phyloP scores from a whole-genome alignment of 2,329 filamentous ascomycete genomes.

The Monascus ruber region DNA sequence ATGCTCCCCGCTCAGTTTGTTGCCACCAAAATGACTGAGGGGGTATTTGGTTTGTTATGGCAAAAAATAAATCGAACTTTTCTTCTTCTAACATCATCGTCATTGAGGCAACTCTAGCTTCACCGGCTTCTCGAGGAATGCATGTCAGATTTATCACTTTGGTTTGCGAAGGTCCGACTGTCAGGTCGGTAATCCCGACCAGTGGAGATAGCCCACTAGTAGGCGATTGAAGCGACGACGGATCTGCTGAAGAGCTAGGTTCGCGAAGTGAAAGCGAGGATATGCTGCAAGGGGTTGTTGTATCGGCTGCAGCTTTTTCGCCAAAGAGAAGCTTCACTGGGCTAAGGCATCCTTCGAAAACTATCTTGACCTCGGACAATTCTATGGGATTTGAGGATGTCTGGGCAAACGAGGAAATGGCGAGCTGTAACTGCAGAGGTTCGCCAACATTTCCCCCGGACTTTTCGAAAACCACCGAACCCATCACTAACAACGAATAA shows the following conservation, averaged over 20 bases:
- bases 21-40: conserved; percentile 33
- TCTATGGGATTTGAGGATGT: conserved; percentile 34
- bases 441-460: conserved; percentile 50
- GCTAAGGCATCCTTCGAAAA: conserved; percentile 42
- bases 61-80: conserved; percentile 56
- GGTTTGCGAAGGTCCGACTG: conserved; percentile 54
- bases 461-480: conserved; percentile 43
- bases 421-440: conserved; percentile 44
- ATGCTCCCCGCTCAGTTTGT: conserved; percentile 21
- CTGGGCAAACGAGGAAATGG: conserved; percentile 39
- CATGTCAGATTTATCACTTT: conserved; percentile 61
- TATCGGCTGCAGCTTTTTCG: conserved; percentile 13
- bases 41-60: conserved; percentile 36
- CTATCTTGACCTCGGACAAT: conserved; percentile 38
- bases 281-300: conserved; percentile 15
- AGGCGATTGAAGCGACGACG: conserved; percentile 19
- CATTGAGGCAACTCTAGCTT: conserved; percentile 55
- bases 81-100: conserved; percentile 53
- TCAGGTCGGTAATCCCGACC: conserved; percentile 51
- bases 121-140: conserved; percentile 70
- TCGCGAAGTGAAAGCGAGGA: conserved; percentile 24
- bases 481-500: conserved; percentile 28
- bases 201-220: conserved; percentile 31
- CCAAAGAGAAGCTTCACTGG: conserved; percentile 30
- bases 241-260: conserved; percentile 15